Evolutionary conservation across 345 rosid species (phyloP), one percentile per base, ranked within the genome.

Genomic region (Eucalyptus viminalis): DNA sequence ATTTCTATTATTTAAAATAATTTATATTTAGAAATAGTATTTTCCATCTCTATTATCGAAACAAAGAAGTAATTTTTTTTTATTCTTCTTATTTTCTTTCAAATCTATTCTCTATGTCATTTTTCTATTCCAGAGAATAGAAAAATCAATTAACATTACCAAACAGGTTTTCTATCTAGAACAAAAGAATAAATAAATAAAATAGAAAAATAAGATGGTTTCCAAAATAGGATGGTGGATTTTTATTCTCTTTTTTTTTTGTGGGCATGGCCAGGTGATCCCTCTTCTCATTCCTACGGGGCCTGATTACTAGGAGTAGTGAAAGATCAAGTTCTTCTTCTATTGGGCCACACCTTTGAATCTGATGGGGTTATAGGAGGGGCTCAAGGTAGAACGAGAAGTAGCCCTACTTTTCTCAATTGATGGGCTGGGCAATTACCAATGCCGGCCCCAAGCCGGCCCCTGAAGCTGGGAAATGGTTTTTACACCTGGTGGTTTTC

Each of bases 1-100:
- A 19, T 53, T 53, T 3, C 0, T 53, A 19, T 19, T 53, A 0
- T 0, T 53, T 3, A 53, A 19, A 53, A 53, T 0, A 53, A 19
- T 53, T 53, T 53, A 0, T 53, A 8, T 53, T 53, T 5, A 19
- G 0, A 53, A 53, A 19, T 53, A 19, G 0, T 19, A 0, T 53
- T 53, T 53, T 53, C 58, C 9, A 8, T 53, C 5, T 53, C 25
- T 53, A 53, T 53, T 53, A 19, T 53, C 11, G 1, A 53, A 53
- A 53, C 5, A 53, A 53, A 19, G 11, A 53, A 53, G 58, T 53
- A 53, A 14, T 7, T 19, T 17, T 19, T 53, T 53, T 49, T 14
- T 53, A 7, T 0, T 7, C 25, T 53, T 53, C 5, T 19, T 53
- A 53, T 53, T 53, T 53, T 53, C 58, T 53, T 53, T 53, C 25